A percentile compares a stretch with the other conserved stretches of the same genome.
These are phyloP conservation scores for Fusarium pseudocircinatum DNA, from an alignment of 2,329 filamentous ascomycete genomes.

Conservation along the genomic window DNA sequence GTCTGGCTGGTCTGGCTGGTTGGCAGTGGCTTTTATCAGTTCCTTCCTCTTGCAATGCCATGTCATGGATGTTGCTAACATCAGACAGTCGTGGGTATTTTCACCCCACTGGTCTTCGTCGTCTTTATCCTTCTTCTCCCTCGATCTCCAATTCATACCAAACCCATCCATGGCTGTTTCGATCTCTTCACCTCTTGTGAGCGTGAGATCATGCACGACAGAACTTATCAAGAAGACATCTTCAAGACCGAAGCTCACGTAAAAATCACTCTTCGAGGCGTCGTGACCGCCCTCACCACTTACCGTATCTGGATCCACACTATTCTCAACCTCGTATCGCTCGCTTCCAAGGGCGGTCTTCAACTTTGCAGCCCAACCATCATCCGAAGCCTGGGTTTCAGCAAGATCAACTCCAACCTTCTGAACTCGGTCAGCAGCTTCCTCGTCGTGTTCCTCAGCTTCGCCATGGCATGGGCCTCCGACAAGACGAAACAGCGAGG, in stretches of 20 bases:
- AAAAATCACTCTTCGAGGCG: background rate
- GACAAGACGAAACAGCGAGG: conserved; percentile 35
- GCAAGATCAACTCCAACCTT: conserved; percentile 36
- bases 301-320: conserved; percentile 35
- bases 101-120: conserved; percentile 31
- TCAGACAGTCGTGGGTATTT: conserved; percentile 16
- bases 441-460: conserved; percentile 29
- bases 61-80: background rate
- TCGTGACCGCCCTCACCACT: conserved; percentile 11
- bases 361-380: conserved; percentile 39
- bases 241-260: conserved; percentile 32
- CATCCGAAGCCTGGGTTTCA: conserved; percentile 37
- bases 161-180: conserved; percentile 25
- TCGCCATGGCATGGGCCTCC: conserved; percentile 23
- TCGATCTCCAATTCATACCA: conserved; percentile 19
- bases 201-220: conserved; percentile 24
- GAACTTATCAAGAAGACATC: conserved; percentile 32
- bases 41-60: background rate
- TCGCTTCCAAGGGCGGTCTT: conserved; percentile 40
- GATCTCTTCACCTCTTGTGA: conserved; percentile 34
- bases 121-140: conserved; percentile 27
- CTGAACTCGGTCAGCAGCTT: conserved; percentile 36
- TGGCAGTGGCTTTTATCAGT: conserved; percentile 37
- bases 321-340: conserved; percentile 30
- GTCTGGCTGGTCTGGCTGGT: conserved; percentile 16